Base-by-base conservation (phyloP, 495 filamentous ascomycete genomes). In the Penicillium parvum region DNA sequence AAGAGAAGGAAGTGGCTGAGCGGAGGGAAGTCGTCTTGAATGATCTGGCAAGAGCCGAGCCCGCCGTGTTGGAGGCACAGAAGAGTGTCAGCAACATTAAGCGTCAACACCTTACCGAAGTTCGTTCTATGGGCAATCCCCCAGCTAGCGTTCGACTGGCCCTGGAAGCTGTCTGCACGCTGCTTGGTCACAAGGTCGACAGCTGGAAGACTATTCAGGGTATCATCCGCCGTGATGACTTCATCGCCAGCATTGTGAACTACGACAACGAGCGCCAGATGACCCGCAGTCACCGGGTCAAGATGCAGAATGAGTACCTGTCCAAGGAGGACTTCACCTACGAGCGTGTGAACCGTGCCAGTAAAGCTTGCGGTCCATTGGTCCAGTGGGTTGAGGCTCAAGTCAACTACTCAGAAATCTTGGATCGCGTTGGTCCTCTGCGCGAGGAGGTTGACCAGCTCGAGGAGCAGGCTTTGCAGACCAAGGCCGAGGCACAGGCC, bases 381-480 rank as follows among this genome's bases (percentile, higher is more conserved):
- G 94, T 97, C 19, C 88, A 96, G 63, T 99, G 92, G 92, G 90
- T 96, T 17, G 81, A 89, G 64, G 92, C 92, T 26, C 92, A 99
- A 66, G 92, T 97, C 55, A 90, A 88, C 55, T 99, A 95, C 61
- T 95, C 92, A 12, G 91, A 89, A 52, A 99, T 99, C 50, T 72
- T 97, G 38, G 91, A 97, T 58, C 84, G 90, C 16, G 88, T 99
- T 49, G 92, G 94, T 3, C 92, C 92, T 32, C 68, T 99, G 26
- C 82, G 91, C 47, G 88, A 92, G 34, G 94, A 99, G 62, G 94
- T 97, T 11, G 75, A 71, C 34, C 71, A 84, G 56, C 82, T 99
- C 16, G 90, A 96, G 62, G 84, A 92, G 27, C 79, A 87, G 57
- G 90, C 91, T 18, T 73, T 95, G 41, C 80, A 95, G 66, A 99